phyloP scores from a whole-genome alignment of 495 filamentous ascomycete species.

The Coniosporium apollinis region DNA sequence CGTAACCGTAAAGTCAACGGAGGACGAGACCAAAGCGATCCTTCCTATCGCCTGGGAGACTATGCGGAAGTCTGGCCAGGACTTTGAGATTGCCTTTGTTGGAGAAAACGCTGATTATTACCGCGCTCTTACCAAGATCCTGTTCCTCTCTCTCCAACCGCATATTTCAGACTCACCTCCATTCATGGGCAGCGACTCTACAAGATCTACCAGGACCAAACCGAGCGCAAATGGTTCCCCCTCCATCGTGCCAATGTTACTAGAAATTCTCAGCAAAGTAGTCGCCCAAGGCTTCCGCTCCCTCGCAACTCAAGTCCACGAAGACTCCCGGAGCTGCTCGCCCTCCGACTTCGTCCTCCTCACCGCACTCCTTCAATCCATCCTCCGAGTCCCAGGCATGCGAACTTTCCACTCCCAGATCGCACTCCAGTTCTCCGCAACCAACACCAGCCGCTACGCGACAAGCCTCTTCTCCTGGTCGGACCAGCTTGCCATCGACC shows the following conservation, averaged over 20 bases:
- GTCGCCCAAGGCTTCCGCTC: conserved; percentile 71
- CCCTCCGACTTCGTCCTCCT: conserved; percentile 69
- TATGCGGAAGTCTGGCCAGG: conserved; percentile 41
- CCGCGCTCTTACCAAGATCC: conserved; percentile 62
- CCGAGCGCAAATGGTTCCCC: conserved; percentile 13
- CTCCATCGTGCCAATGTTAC: conserved; percentile 33
- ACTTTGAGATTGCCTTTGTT: conserved; percentile 45
- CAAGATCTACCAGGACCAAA: too few species aligned
- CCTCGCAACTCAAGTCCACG: conserved; percentile 57
- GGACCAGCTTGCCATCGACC: conserved; percentile 47
- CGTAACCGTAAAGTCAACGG: conserved; percentile 41
- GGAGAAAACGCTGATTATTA: conserved; percentile 55
- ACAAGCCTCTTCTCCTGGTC: conserved; percentile 89
- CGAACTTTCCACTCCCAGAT: conserved; percentile 43
- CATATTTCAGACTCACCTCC: conserved; percentile 20
- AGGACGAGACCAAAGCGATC: conserved; percentile 42
- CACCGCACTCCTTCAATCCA: conserved; percentile 73
- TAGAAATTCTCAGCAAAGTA: conserved; percentile 57
- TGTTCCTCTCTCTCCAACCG: conserved; percentile 66
- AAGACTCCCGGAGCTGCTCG: conserved; percentile 27
- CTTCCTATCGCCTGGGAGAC: conserved; percentile 51
- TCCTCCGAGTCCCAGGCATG: conserved; percentile 54
- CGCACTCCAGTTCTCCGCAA: conserved; percentile 41
- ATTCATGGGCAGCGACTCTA: background rate
- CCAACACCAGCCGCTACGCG: conserved; percentile 56